Base-by-base conservation (phyloP, 2,329 filamentous ascomycete species). In the Elsinoe necatrix region DNA sequence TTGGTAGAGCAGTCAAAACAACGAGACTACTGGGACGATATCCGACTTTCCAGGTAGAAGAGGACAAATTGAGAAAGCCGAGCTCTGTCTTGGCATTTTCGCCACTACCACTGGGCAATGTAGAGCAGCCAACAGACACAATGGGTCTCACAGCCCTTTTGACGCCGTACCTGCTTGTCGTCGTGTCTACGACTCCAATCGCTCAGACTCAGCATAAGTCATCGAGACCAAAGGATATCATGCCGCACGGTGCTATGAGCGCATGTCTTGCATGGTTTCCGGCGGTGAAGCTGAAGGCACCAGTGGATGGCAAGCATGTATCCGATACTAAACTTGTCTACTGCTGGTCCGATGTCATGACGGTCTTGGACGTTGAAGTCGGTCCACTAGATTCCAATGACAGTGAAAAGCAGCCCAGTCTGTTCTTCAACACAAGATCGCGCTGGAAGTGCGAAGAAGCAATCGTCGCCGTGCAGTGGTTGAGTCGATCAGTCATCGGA, bases 321-420 rank as follows among this genome's bases (percentile, higher is more conserved):
- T 91, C 88, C 16, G 86, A 84, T 66, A 87, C 86, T 35, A 97
- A 98, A 70, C 79, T 98, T 16, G 92, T 89, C 0, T 98, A 98
- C 73, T 96, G 91, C 71, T 98, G 93, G 93, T 97, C 93, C 1
- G 97, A 97, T 65, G 83, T 97, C n/a, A 74, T 98, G 62, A 97
- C 91, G 0, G 85, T 98, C 4, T 74, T 98, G 21, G 93, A 98
- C 61, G 83, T 97, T 9, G 84, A 92, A 54, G 86, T 93, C 63
- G 76, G 84, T 11, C 78, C 79, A 18, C 72, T 71, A 8, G 70
- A 75, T 4, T 68, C 79, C 0, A 80, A 83, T 12, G 84, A 89
- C 62, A 84, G 82, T 60, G 86, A 92, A 62, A 90, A 89, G 65
- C 88, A 87, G 2, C 81, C 89, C 1, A 84, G 79, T 47, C 80